Percentiles rank a stretch among this genome's conserved stretches.
Conservation (phyloP, 1,139 yeast genomes). For the Diutina ranongensis region DNA sequence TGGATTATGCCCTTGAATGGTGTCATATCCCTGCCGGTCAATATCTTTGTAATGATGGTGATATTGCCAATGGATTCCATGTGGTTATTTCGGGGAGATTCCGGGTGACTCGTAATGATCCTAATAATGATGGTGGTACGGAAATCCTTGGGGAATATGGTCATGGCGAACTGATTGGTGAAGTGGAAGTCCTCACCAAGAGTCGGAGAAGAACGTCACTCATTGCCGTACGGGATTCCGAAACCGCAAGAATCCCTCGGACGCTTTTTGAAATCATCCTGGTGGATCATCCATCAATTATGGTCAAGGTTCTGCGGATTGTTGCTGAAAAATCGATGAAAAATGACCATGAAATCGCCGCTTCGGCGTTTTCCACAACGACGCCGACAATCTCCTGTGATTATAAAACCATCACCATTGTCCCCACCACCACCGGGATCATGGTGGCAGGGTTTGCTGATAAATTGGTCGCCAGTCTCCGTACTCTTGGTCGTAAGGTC, state of each 20-base stretch:
- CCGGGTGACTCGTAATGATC: constrained; percentile 40
- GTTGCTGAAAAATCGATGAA: constrained; percentile 61
- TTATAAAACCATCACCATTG: constrained; percentile 72
- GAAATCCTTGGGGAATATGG: constrained; percentile 68
- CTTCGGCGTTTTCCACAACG: constrained; percentile 9
- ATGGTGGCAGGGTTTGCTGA: constrained; percentile 84
- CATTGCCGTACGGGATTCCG: constrained; percentile 88
- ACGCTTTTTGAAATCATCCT: constrained; percentile 78
- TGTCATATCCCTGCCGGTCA: constrained; percentile 81
- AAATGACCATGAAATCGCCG: constrained; percentile 7
- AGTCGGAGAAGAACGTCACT: constrained; percentile 61
- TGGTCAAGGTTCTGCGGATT: constrained; percentile 80
- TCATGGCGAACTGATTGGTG: constrained; percentile 92
- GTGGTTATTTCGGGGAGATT: constrained; percentile 85
- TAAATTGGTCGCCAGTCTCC: constrained; percentile 56
- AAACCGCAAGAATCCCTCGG: constrained; percentile 86
- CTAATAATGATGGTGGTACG: constrained; percentile 15
- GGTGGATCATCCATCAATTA: constrained; percentile 74
- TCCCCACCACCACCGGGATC: constrained; percentile 69
- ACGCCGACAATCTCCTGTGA: constrained; percentile 22
- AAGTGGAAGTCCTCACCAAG: constrained; percentile 86
- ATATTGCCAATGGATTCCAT: constrained; percentile 84
- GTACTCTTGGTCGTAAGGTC: constrained; percentile 61
- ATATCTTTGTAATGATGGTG: constrained; percentile 69
- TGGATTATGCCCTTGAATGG: constrained; percentile 95